Base-by-base conservation (phyloP, 495 filamentous ascomycete species). In the Talaromyces wortmannii region DNA sequence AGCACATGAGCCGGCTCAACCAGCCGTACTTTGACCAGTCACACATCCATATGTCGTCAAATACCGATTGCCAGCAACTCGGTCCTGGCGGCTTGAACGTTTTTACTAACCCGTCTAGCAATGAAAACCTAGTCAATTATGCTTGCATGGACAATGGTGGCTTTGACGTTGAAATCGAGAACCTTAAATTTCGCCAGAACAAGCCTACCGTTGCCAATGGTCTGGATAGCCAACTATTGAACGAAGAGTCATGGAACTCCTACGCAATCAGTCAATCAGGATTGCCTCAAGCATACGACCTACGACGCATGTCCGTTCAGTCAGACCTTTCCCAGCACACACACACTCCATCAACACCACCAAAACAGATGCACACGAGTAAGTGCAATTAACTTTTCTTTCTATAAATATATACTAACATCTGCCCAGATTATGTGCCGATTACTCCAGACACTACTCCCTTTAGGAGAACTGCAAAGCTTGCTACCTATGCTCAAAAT, bases 1-100 rank as follows among this genome's bases (percentile, higher is more conserved):
- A 40, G 36, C 36, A 64, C 69, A 74, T 78, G 72, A 75, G 75
- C 75, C 83, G 84, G 79, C 84, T 81, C 79, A 82, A 82, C 69
- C 69, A 57, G 58, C 67, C 58, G 7, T 52, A 45, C 51, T 63
- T 59, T 32, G 33, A 53, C 36, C 66, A 69, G 45, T 63, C 63
- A 40, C 50, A 64, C 7, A 53, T 62, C 5, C 44, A 57, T n/a
- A 56, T 62, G 45, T 53, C 63, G 13, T 58, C 62, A 17, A 60
- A 64, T 46, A 31, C 62, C 40, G 62, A 67, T 15, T 65, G 60
- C 53, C 64, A 70, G 43, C 53, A 63, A 42, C 68, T 69, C 59
- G 66, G 65, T 50, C 65, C 67, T 42, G 69, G 72, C 44, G 66
- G 72, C 53, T 51, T 77, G 58, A 72, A 75, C 52, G 58, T 59